Evolutionary conservation across 2,329 filamentous ascomycete species (phyloP).

Genomic region (Arthrobotrys entomopaga): DNA sequence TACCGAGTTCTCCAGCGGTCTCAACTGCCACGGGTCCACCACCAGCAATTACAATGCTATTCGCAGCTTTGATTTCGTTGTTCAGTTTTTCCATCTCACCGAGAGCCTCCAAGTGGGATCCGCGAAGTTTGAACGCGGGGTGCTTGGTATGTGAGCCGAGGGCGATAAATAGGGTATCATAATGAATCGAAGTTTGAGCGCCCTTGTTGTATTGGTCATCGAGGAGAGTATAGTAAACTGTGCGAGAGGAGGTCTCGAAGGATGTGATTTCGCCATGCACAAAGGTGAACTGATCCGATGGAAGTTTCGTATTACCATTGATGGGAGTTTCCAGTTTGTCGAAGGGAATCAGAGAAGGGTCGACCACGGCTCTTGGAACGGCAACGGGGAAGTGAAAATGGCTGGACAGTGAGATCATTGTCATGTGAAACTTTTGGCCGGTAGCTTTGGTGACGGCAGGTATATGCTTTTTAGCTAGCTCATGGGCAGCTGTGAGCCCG

Average conservation of each 20-base stretch:
- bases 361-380: conserved; percentile 40
- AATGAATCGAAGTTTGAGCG: conserved; percentile 33
- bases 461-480: conserved; percentile 46
- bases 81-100: conserved; percentile 40
- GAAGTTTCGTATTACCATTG: conserved; percentile 28
- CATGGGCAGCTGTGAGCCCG: conserved; percentile 27
- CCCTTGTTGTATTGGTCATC: conserved; percentile 47
- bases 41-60: conserved; percentile 46
- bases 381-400: conserved; percentile 51
- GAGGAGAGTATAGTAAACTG: conserved; percentile 37
- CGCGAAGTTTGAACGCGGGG: conserved; percentile 39
- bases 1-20: conserved; percentile 42
- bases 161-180: conserved; percentile 46
- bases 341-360: conserved; percentile 26
- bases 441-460: conserved; percentile 30
- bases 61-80: conserved; percentile 34
- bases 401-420: conserved; percentile 46
- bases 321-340: conserved; percentile 35
- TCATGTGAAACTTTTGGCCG: conserved; percentile 41
- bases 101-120: conserved; percentile 27
- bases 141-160: conserved; percentile 34
- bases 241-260: conserved; percentile 30
- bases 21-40: conserved; percentile 43
- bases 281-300: conserved; percentile 39
- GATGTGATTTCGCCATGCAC: conserved; percentile 46